Conservation (phyloP, 768 basidiomycete genomes). For the Rubroboletus pulcherrimus region DNA sequence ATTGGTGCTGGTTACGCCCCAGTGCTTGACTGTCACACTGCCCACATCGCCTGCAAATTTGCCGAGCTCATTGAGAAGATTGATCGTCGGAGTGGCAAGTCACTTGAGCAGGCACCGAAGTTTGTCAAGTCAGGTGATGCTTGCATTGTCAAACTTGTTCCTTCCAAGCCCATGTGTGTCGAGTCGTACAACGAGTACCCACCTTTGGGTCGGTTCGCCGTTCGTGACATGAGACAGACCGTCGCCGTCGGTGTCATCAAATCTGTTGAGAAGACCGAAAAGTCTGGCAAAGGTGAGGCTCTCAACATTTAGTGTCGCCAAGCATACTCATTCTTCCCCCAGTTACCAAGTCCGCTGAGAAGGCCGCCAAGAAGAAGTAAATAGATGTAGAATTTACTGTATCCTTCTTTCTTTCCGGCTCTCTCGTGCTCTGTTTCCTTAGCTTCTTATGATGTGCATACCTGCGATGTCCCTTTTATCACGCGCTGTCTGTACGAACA, state of each 20-base stretch:
- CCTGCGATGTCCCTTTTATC: slow-evolving; percentile 32
- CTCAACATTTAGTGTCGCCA: background rate
- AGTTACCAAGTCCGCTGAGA: slow-evolving; percentile 96
- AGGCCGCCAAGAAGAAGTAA: slow-evolving; percentile 95
- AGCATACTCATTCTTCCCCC: slow-evolving; percentile 15
- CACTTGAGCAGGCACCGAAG: slow-evolving; percentile 84
- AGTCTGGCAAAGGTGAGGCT: slow-evolving; percentile 73
- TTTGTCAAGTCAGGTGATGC: slow-evolving; percentile 99
- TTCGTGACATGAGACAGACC: slow-evolving; percentile 99
- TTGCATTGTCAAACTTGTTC: slow-evolving; percentile 95
- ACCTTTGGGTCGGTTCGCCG: slow-evolving; percentile 98
- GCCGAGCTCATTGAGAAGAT: slow-evolving; percentile 98
- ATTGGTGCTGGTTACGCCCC: slow-evolving; percentile 99
- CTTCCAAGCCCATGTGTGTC: slow-evolving; percentile 94
- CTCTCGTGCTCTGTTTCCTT: slow-evolving; percentile 38
- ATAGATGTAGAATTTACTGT: slow-evolving; percentile 71
- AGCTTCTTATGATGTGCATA: slow-evolving; percentile 30
- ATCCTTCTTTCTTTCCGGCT: slow-evolving; percentile 50
- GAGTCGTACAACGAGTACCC: slow-evolving; percentile 97
- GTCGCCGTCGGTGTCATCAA: slow-evolving; percentile 99
- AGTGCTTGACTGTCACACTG: slow-evolving; percentile 99
- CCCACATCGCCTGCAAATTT: slow-evolving; percentile 99
- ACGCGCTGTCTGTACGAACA: slow-evolving; percentile 47
- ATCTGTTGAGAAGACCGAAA: slow-evolving; percentile 93
- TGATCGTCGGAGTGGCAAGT: slow-evolving; percentile 97